Evolutionary conservation across 306 rosid genomes (phyloP).

Genomic region (Trifolium subterraneum): DNA sequence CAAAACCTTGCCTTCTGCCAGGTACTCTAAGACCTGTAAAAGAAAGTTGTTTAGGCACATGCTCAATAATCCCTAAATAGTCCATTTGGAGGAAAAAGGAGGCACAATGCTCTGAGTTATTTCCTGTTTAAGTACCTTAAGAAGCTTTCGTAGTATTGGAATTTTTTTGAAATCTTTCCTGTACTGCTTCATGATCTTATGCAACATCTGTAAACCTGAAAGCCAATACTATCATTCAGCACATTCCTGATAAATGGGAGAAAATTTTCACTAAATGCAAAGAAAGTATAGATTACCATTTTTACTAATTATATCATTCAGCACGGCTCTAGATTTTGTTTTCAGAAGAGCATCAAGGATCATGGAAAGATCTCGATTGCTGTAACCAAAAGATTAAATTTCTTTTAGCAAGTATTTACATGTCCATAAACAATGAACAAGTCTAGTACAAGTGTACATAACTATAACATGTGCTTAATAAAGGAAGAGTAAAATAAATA

Average conservation of each 20-base stretch:
- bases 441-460: conserved; percentile 20
- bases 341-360: conserved; percentile 95
- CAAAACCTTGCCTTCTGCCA: conserved; percentile 78
- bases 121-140: conserved; percentile 66
- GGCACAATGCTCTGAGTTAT: too few species aligned
- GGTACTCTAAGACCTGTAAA: conserved; percentile 81
- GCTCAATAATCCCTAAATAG: conserved; percentile 20
- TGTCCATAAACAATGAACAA: conserved; percentile 35
- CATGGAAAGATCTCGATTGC: conserved; percentile 99
- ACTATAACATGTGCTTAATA: conserved; percentile 13
- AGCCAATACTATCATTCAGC: conserved; percentile 29
- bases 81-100: background rate
- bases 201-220: conserved; percentile 96
- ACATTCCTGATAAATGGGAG: background rate
- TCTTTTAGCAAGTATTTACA: conserved; percentile 30
- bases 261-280: background rate
- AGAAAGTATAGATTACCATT: conserved; percentile 65
- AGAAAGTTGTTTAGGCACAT: conserved; percentile 28
- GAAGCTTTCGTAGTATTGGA: conserved; percentile 97
- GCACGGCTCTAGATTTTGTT: conserved; percentile 88
- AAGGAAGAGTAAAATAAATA: conserved; percentile 23
- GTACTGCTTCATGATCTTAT: conserved; percentile 88
- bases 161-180: conserved; percentile 92
- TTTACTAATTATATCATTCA: conserved; percentile 85
- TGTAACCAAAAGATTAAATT: conserved; percentile 48